Conservation (phyloP, 2,329 filamentous ascomycete genomes). For the Epichloe gansuensis region DNA sequence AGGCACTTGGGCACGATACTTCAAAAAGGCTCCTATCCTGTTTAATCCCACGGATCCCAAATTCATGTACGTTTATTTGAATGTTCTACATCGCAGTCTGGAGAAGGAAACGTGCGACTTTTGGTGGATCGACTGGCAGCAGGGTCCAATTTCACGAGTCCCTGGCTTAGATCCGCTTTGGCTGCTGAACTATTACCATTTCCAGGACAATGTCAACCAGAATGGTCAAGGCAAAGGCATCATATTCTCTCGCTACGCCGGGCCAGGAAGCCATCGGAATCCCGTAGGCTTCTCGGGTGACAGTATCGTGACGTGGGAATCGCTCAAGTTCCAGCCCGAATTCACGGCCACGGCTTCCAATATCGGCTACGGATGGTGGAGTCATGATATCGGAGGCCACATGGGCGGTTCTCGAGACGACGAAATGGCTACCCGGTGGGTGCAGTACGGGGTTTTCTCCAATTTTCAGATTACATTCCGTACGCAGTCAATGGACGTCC, state of each 20-base stretch:
- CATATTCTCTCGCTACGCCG: slow-evolving; percentile 51
- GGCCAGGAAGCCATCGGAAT: slow-evolving; percentile 50
- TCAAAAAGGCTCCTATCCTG: slow-evolving; percentile 34
- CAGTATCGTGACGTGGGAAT: slow-evolving; percentile 45
- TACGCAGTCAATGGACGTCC: slow-evolving; percentile 42
- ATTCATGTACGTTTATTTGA: slow-evolving; percentile 47
- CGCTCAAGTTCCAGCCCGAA: slow-evolving; percentile 52
- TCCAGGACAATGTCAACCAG: slow-evolving; percentile 34
- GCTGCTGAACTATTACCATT: slow-evolving; percentile 54
- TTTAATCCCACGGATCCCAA: slow-evolving; percentile 42
- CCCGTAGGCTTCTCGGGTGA: slow-evolving; percentile 55
- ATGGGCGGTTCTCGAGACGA: slow-evolving; percentile 43
- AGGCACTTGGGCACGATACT: slow-evolving; percentile 38
- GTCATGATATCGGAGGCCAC: slow-evolving; percentile 56
- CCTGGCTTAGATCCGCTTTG: slow-evolving; percentile 50
- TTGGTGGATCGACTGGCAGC: slow-evolving; percentile 59
- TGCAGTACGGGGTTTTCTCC: slow-evolving; percentile 48
- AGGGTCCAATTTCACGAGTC: slow-evolving; percentile 41
- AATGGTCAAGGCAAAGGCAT: slow-evolving; percentile 27
- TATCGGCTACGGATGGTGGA: slow-evolving; percentile 59
- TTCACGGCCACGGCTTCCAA: slow-evolving; percentile 55
- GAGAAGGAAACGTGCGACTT: slow-evolving; percentile 48
- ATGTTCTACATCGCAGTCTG: slow-evolving; percentile 41
- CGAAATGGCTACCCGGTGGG: slow-evolving; percentile 48
- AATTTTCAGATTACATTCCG: slow-evolving; percentile 47